These are phyloP conservation scores for Beauveria asiatica DNA, from an alignment of 2,329 filamentous ascomycete genomes.

Conservation along the genomic window DNA sequence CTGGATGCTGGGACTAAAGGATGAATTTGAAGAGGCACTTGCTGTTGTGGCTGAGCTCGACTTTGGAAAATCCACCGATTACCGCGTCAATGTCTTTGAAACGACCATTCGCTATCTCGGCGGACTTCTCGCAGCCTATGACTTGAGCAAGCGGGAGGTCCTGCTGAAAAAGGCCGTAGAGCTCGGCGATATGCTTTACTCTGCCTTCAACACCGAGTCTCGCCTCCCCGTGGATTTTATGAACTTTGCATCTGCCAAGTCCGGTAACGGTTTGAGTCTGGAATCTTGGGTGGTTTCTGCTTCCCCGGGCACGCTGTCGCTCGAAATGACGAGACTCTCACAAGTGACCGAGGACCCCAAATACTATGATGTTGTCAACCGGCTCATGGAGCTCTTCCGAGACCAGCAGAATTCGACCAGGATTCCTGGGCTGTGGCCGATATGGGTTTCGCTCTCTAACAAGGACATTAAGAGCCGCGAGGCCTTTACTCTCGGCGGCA, in stretches of 20 bases:
- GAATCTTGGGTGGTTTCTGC: slow-evolving; percentile 34
- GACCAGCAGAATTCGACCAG: slow-evolving; percentile 55
- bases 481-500: slow-evolving; percentile 29
- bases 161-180: slow-evolving; percentile 54
- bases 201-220: slow-evolving; percentile 60
- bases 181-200: slow-evolving; percentile 55
- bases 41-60: slow-evolving; percentile 49
- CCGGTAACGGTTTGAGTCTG: slow-evolving; percentile 23
- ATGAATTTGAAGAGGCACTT: slow-evolving; percentile 58
- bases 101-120: slow-evolving; percentile 65
- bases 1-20: slow-evolving; percentile 61
- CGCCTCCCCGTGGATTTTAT: slow-evolving; percentile 51
- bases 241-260: slow-evolving; percentile 32
- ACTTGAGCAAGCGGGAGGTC: slow-evolving; percentile 49
- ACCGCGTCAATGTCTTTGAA: slow-evolving; percentile 57
- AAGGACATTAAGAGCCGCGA: slow-evolving; percentile 27
- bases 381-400: slow-evolving; percentile 60
- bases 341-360: slow-evolving; percentile 65
- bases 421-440: slow-evolving; percentile 67
- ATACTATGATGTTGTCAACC: slow-evolving; percentile 64
- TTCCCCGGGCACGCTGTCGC: slow-evolving; percentile 53
- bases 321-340: slow-evolving; percentile 66
- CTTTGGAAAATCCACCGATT: slow-evolving; percentile 43
- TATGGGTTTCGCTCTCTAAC: slow-evolving; percentile 49
- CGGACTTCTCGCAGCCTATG: slow-evolving; percentile 61